A percentile compares a stretch with the other conserved stretches of the same genome.
Evolutionary conservation across 495 filamentous ascomycete genomes (phyloP).

Genomic region (Poronia punctata): DNA sequence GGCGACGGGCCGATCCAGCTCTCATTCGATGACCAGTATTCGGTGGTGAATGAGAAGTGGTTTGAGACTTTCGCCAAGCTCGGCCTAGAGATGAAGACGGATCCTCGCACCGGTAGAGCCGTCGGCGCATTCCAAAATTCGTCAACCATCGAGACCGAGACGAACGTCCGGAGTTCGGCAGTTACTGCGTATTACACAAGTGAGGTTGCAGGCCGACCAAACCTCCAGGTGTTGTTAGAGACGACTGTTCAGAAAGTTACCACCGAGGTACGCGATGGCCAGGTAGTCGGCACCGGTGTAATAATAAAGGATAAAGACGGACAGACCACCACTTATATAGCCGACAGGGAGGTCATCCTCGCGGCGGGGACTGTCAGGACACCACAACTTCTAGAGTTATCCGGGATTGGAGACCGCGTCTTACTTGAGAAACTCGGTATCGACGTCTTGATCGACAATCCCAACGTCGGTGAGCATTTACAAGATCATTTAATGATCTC

Average conservation of each 20-base stretch:
- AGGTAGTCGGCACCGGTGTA: conserved; percentile 28
- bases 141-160: conserved; percentile 35
- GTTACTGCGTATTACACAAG: conserved; percentile 31
- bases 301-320: conserved; percentile 29
- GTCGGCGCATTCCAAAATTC: conserved; percentile 42
- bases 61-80: conserved; percentile 26
- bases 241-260: conserved; percentile 39
- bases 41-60: conserved; percentile 30
- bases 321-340: conserved; percentile 15
- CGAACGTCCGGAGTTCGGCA: conserved; percentile 32
- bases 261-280: conserved; percentile 22
- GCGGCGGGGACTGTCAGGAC: conserved; percentile 52
- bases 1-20: conserved; percentile 36
- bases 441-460: conserved; percentile 61
- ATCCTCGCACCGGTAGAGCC: conserved; percentile 32
- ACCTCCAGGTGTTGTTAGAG: conserved; percentile 41
- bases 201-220: conserved; percentile 30
- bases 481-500: conserved; percentile 43
- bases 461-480: conserved; percentile 66
- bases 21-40: conserved; percentile 33
- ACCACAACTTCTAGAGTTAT: conserved; percentile 59
- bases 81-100: conserved; percentile 25
- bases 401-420: conserved; percentile 63
- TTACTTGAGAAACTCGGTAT: conserved; percentile 62
- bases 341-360: conserved; percentile 48